Evolutionary conservation across 768 basidiomycete genomes (phyloP), one percentile per base, ranked within the genome.

Genomic region (Calocera viscosa): DNA sequence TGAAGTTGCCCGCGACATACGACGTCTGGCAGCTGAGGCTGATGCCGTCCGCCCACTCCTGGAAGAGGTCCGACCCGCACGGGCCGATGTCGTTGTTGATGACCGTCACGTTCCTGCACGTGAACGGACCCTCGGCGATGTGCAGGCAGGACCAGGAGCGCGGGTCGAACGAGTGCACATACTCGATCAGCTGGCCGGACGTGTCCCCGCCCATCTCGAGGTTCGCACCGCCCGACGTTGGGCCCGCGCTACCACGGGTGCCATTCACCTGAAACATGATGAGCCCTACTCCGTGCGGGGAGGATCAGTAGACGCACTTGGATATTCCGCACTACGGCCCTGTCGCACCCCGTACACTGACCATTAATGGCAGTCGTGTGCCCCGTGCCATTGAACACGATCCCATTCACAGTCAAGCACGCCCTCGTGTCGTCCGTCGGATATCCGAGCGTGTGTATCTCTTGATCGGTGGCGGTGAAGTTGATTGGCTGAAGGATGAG

Each of bases 41-140:
- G 71, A 91, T 86, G 3, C 90, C 90, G 72, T 91, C 90, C 0
- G 90, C 88, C 90, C 90, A 91, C 73, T 89, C 76, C 69, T 85
- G 82, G 71, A 82, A 88, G 2, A 70, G 68, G 67, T 87, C 85
- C 2, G 79, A 78, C 10, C 90, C 89, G 68, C 87, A 86, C 1
- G 90, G 89, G 2, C 88, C 91, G 47, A 93, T 85, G 69, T 91
- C 88, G 71, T 93, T 93, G 76, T 90, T 86, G 72, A 88, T 86
- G 34, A 93, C 79, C 2, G 82, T 83, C 14, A 77, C 78, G 67
- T 85, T 85, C 67, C 78, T 81, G 77, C 91, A 94, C 10, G 75
- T 78, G 39, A 87, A 78, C 35, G 80, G 74, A 2, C 91, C 91
- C 73, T 92, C 86, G 0, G 80, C 78, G 34, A 93, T 73, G 71